Base-by-base conservation (phyloP, 1,139 yeast genomes). In the Sugiyamaella novakii region DNA sequence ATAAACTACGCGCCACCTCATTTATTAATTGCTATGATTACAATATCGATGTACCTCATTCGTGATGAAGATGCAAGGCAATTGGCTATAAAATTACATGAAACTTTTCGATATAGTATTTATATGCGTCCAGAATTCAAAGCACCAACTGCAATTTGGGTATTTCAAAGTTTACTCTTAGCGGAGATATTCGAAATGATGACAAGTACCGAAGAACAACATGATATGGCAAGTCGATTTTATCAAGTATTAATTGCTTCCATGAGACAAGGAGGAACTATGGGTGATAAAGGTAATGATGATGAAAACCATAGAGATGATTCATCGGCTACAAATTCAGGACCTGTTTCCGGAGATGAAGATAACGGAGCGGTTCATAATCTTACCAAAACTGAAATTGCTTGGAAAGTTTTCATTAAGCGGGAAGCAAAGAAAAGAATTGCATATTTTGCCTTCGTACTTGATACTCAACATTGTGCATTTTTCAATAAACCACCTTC, bases 171-270 rank as follows among this genome's bases (percentile, higher is more conserved):
- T 46, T 67, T 84, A 43, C 68, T 81, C 45, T 60, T 84, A 46
- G 66, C 84, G 25, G 89, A 84, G 60, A 77, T 79, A 61, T 79
- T 78, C 55, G 91, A 84, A 59, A 80, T 83, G 62, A 77, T 80
- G 52, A 51, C 60, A 25, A 69, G 77, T 54, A 69, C 87, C 54
- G 69, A 70, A 30, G 67, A 83, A 59, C 89, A 84, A 43, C 63
- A 59, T 35, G 61, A 59, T 36, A 50, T 59, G 58, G 60, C 63
- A 1, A 57, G 56, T n/a, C 42, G 62, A 12, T 59, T 59, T 47
- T 59, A 59, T 47, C 54, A 55, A 34, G 63, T 59, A n/a, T 38
- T 59, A 27, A 57, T 59, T 7, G 57, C 61, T 2, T 59, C 62
- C 2, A 58, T 59, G 63, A 40, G 63, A 36, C 49, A 55, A 25